Conservation (phyloP, 805 yeast genomes). For the Wickerhamomyces ciferrii region DNA sequence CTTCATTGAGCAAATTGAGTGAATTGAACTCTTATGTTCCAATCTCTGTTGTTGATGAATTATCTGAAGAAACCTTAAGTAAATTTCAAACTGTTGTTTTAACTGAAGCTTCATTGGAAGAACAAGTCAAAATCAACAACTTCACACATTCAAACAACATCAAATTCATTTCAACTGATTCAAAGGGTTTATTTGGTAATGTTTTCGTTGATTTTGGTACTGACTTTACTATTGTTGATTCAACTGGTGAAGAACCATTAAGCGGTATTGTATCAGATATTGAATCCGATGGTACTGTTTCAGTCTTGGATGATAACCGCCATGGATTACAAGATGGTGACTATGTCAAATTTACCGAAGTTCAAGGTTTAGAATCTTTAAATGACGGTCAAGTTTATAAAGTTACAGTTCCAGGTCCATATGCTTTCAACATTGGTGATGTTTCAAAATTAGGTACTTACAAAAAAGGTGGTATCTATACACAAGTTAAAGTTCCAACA, state of each 20-base stretch:
- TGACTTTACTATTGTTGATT: slow-evolving; percentile 72
- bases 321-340: slow-evolving; percentile 94
- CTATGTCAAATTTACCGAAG: slow-evolving; percentile 80
- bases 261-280: slow-evolving; percentile 87
- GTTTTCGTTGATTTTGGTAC: slow-evolving; percentile 90
- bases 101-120: slow-evolving; percentile 68
- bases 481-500: slow-evolving; percentile 85
- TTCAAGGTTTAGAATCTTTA: slow-evolving; percentile 69
- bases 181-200: slow-evolving; percentile 84
- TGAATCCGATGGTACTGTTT: slow-evolving; percentile 84
- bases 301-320: slow-evolving; percentile 85
- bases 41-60: slow-evolving; percentile 52
- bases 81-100: slow-evolving; percentile 78
- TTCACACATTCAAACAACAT: slow-evolving; percentile 70
- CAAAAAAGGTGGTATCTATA: slow-evolving; percentile 81
- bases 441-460: slow-evolving; percentile 58
- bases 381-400: slow-evolving; percentile 72
- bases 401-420: slow-evolving; percentile 90
- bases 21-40: slow-evolving; percentile 93
- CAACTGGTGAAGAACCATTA: slow-evolving; percentile 89
- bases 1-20: slow-evolving; percentile 60
- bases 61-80: slow-evolving; percentile 45
- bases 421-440: slow-evolving; percentile 70
- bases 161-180: slow-evolving; percentile 76
- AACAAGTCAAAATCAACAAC: slow-evolving; percentile 69